Conservation (phyloP, 345 rosid species). For the Rhizophora apiculata region DNA sequence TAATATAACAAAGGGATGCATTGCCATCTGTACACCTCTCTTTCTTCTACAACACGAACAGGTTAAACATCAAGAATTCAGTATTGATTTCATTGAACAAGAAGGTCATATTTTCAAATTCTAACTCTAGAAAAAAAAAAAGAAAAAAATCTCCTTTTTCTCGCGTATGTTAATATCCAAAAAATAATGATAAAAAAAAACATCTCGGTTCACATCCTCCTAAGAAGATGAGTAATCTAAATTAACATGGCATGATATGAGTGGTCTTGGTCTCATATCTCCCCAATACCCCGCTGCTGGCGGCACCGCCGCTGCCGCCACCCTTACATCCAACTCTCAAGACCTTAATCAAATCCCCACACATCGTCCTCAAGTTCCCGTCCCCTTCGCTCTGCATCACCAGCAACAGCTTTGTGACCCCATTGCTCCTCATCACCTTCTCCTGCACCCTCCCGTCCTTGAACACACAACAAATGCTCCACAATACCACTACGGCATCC, state of each 20-base stretch:
- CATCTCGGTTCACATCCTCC: not conserved
- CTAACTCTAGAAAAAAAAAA: not conserved
- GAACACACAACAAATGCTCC: slow-evolving; percentile 22
- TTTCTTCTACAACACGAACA: too few species aligned
- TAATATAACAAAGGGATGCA: too few species aligned
- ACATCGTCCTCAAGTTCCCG: slow-evolving; percentile 17
- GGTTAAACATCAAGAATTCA: not conserved
- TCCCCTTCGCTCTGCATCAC: slow-evolving; percentile 31
- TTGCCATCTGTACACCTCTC: too few species aligned
- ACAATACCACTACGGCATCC: slow-evolving; percentile 24
- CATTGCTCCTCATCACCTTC: slow-evolving; percentile 18
- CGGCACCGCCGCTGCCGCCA: slow-evolving; percentile 6
- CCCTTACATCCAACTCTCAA: slow-evolving; percentile 19
- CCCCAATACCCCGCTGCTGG: not conserved
- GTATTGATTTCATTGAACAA: slow-evolving; percentile 4
- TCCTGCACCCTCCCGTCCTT: slow-evolving; percentile 22
- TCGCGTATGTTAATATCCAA: not conserved
- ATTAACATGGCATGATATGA: slow-evolving; percentile 47
- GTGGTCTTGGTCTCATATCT: slow-evolving; percentile 40
- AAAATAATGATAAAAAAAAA: not conserved
- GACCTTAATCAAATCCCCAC: slow-evolving; percentile 26
- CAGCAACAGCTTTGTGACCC: slow-evolving; percentile 18
- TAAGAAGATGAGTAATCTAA: not conserved
- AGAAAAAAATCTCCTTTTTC: not conserved
- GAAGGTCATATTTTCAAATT: slow-evolving; percentile 1